Evolutionary conservation across 495 filamentous ascomycete genomes (phyloP), one percentile per base, ranked within the genome.

Genomic region (Evansstolkia leycettana): DNA sequence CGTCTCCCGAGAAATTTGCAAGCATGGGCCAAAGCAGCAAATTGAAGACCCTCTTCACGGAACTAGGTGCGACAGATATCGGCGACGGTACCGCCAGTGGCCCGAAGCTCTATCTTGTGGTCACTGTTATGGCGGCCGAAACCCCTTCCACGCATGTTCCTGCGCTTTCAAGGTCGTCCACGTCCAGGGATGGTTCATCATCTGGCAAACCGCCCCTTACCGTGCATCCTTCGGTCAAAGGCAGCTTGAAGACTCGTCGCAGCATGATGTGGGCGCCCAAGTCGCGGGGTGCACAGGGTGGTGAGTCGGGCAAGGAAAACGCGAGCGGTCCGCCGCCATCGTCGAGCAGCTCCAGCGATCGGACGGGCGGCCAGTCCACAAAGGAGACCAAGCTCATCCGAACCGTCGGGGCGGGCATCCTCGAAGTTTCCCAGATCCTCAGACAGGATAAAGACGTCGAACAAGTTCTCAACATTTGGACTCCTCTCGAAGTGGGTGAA

Each of bases 31-130:
- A 72, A 43, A 69, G 69, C 40, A 65, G 69, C 36, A 80, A 75
- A 50, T 67, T 87, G 54, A 86, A 81, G 48, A 92, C 85, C 1
- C 58, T 99, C 8, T 95, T 96, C 51, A 78, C 83, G 11, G 84
- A 95, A 40, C 62, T 96, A 11, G 78, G 76, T 17, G 69, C 82
- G 1, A 69, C 72, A 31, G 92, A 99, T 54, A 80, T 92, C 43
- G 86, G 85, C 15, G 84, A 94, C 38, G 73, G 70, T 2, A 69
- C 76, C 2, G 67, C 76, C 16, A 67, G 65, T 31, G 74, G 76
- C 2, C 67, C 66, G 7, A 75, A 87, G 31, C 52, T 95, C 17
- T 96, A 80, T 49, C 65, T 96, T 1, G 75, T 94, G n/a, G 80
- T 87, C 34, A 82, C 82, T 40, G 72, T 94, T 17, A 74, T 84